Evolutionary conservation across 2,329 filamentous ascomycete species (phyloP).

Genomic region (Neonectria punicea): DNA sequence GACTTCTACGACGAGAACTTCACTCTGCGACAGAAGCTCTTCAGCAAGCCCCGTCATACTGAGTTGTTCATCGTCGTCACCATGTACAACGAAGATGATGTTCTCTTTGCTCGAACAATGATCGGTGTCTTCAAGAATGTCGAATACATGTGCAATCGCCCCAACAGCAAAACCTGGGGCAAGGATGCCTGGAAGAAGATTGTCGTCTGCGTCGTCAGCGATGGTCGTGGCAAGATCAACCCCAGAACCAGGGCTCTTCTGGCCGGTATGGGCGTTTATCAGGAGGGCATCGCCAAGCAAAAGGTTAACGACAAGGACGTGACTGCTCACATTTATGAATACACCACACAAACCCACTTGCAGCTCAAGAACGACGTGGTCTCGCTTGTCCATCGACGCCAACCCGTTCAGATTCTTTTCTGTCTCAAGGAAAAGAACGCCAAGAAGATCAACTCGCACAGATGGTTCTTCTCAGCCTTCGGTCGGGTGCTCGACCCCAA

Average conservation of each 20-base stretch:
- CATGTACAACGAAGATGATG: conserved; percentile 99
- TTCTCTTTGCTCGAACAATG: conserved; percentile 95
- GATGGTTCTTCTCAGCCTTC: conserved; percentile 99
- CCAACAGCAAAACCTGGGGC: conserved; percentile 96
- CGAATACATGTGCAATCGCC: conserved; percentile 95
- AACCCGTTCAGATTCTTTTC: conserved; percentile 96
- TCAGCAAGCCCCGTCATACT: conserved; percentile 91
- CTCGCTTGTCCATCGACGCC: conserved; percentile 82
- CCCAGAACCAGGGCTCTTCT: conserved; percentile 87
- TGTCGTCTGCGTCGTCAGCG: conserved; percentile 96
- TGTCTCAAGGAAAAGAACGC: conserved; percentile 99
- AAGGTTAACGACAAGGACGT: conserved; percentile 97
- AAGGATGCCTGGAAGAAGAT: conserved; percentile 99
- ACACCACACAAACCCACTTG: conserved; percentile 87
- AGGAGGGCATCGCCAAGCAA: conserved; percentile 98
- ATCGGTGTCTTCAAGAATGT: conserved; percentile 98
- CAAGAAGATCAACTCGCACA: conserved; percentile 99
- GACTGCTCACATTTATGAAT: conserved; percentile 97
- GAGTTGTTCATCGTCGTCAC: conserved; percentile 97
- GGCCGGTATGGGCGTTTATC: conserved; percentile 94
- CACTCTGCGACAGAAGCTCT: conserved; percentile 89
- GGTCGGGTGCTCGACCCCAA: conserved; percentile 92
- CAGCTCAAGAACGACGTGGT: conserved; percentile 92
- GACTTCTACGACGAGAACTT: conserved; percentile 92
- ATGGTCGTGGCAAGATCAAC: conserved; percentile 97